Evolutionary conservation across 352 stramenopile species (phyloP).

Genomic region (Pythium angustatum): DNA sequence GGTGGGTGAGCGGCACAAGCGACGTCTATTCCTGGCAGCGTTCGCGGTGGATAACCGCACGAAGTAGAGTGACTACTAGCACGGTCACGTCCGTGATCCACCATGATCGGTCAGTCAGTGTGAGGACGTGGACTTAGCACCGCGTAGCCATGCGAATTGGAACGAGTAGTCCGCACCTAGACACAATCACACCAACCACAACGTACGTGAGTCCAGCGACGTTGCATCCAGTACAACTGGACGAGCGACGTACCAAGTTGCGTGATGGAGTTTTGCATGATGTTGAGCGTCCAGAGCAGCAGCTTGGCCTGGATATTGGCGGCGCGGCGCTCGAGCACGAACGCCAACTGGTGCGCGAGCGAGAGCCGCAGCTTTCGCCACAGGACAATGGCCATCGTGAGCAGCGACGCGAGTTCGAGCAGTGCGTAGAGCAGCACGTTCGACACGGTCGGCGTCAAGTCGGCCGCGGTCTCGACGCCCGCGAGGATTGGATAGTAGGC

Average conservation of each 20-base stretch:
- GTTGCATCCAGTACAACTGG: too few relatives aligned
- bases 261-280: constrained; percentile 20
- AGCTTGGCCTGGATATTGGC: constrained; percentile 25
- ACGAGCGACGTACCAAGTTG: not conserved
- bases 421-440: constrained; percentile 20
- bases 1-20: too few relatives aligned
- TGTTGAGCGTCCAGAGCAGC: constrained; percentile 23
- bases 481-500: constrained; percentile 35
- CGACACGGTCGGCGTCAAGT: not conserved
- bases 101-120: not conserved
- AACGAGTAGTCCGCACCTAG: constrained; percentile 27
- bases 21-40: too few relatives aligned
- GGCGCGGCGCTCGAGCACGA: constrained; percentile 17
- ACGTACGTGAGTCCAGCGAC: too few relatives aligned
- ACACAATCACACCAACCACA: not conserved
- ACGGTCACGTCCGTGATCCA: too few relatives aligned
- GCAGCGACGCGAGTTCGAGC: constrained; percentile 16
- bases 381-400: constrained; percentile 4
- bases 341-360: constrained; percentile 24
- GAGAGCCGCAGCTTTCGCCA: constrained; percentile 24
- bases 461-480: constrained; percentile 2
- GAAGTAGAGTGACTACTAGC: too few relatives aligned
- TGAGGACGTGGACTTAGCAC: not conserved
- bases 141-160: constrained; percentile 21
- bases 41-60: too few relatives aligned